Conservation (phyloP, 1,284 basidiomycete genomes). For the Mycena sp. region DNA sequence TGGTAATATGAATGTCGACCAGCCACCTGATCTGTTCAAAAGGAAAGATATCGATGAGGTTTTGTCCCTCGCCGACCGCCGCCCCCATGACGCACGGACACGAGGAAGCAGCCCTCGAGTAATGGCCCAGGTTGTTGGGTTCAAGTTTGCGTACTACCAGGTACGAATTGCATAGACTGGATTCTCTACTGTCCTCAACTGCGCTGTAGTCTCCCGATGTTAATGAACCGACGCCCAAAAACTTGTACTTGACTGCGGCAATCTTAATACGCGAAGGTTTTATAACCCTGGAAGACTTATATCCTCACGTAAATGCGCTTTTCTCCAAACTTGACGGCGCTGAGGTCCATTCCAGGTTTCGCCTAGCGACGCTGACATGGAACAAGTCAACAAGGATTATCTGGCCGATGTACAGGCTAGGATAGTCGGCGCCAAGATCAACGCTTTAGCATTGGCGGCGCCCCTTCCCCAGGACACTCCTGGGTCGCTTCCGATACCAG, state of each 20-base stretch:
- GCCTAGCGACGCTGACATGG: conserved; percentile 82
- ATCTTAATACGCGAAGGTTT: conserved; percentile 91
- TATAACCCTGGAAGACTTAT: conserved; percentile 86
- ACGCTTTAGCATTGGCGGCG: conserved; percentile 89
- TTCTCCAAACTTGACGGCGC: conserved; percentile 2
- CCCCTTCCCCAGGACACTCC: conserved; percentile 65
- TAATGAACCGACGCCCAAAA: conserved; percentile 71
- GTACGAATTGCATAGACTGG: conserved; percentile 51
- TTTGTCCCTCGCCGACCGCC: conserved; percentile 60
- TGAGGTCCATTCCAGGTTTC: conserved; percentile 60
- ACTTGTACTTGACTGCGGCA: conserved; percentile 86
- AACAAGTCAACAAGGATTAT: conserved; percentile 73
- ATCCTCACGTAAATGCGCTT: conserved; percentile 75
- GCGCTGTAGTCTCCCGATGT: conserved; percentile 61
- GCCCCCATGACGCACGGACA: conserved; percentile 29
- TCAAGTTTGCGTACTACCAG: conserved; percentile 94
- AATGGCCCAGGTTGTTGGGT: conserved; percentile 92
- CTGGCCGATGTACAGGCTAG: conserved; percentile 70
- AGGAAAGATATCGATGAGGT: conserved; percentile 75
- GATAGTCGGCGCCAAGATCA: conserved; percentile 75
- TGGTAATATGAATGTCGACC: conserved; percentile 49
- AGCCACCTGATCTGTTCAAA: conserved; percentile 54
- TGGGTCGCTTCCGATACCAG: conserved; percentile 50
- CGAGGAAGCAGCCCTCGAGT: conserved; percentile 61
- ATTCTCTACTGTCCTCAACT: conserved; percentile 29